Evolutionary conservation across 805 yeast genomes (phyloP), one percentile per base, ranked within the genome.

Genomic region (Ogataea degrootiae): DNA sequence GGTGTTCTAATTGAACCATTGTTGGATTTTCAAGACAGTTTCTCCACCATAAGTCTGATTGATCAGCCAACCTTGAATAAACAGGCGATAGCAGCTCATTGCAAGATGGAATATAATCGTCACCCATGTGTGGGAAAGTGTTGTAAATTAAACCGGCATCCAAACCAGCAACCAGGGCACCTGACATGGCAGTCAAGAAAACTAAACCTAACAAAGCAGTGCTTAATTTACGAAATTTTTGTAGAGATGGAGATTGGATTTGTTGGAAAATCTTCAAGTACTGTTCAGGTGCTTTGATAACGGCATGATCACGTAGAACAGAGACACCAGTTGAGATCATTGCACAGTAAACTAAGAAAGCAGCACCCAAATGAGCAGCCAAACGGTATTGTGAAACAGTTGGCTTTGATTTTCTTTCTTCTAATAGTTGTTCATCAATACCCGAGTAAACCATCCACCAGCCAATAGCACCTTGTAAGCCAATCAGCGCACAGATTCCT

Each of bases 401-500:
- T n/a, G 99, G 99, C 62, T 92, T 95, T 0, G 96, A 82, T 41
- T 79, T 85, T 63, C 96, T 78, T 54, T 85, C 90, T 21, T 76
- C 77, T 42, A 94, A 71, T 60, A 85, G 85, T 39, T 83, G 76
- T 60, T 85, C 85, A 62, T 90, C 96, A 47, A 94, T 75, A 31
- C 99, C 99, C 9, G 97, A 88, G 59, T 87, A 82, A 44, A 94
- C 99, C 99, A 94, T 94, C 99, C 99, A 94, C 99, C 99, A 94
- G 33, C 99, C 99, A 55, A 94, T 85, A 45, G 84, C 86, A 45
- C 99, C 99, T 72, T 94, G 99, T 42, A 94, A 70, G 11, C 96
- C 99, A 48, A 94, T 74, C 44, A 94, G 70, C 0, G 76, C 81
- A 38, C 96, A 78, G 41, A 94, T 77, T 2, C 87, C 87, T 19